A percentile compares a stretch with the other conserved stretches of the same genome.
Evolutionary conservation across 1,139 yeast genomes (phyloP).

Genomic region (Scheffersomyces illinoinensis): DNA sequence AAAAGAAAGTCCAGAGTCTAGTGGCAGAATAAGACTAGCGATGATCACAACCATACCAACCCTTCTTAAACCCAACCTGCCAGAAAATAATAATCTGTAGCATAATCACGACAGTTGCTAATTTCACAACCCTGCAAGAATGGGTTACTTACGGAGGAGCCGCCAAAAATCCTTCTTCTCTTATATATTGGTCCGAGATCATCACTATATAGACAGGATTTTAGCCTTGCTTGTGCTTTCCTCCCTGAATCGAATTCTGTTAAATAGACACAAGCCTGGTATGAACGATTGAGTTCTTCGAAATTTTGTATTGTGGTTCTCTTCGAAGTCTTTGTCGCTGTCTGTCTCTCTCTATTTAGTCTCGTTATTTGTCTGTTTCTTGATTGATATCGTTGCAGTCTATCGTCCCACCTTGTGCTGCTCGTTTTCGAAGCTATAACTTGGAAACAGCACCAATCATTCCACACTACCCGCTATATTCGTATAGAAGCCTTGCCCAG

Average conservation of each 20-base stretch:
- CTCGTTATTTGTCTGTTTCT: background rate
- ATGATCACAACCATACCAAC: background rate
- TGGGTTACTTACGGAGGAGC: background rate
- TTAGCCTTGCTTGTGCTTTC: background rate
- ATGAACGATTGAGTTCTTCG: background rate
- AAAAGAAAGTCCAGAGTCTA: background rate
- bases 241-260: background rate
- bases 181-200: background rate
- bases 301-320: background rate
- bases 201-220: background rate
- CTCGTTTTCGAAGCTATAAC: background rate
- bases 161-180: background rate
- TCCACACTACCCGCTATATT: background rate
- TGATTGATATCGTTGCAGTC: background rate
- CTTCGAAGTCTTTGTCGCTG: background rate
- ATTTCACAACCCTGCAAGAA: background rate
- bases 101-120: background rate
- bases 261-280: background rate
- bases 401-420: background rate
- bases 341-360: background rate
- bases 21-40: background rate
- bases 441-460: background rate
- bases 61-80: background rate
- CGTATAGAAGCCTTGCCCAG: background rate
- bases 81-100: background rate